Evolutionary conservation across 768 basidiomycete species (phyloP), one percentile per base, ranked within the genome.

Genomic region (Vararia minispora): DNA sequence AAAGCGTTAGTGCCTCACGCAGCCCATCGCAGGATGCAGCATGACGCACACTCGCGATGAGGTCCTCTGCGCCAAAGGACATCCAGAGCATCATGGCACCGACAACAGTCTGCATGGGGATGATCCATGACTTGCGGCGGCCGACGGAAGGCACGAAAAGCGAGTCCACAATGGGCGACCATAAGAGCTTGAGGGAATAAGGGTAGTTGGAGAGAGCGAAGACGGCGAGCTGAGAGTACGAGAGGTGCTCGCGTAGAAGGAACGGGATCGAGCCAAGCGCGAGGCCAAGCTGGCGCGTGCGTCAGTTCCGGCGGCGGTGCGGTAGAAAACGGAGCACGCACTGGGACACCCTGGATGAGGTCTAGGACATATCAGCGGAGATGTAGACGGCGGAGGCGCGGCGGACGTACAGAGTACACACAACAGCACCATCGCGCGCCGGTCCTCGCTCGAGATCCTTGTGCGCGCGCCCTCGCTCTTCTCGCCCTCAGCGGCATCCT

Each of bases 51-150:
- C 84, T 72, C 41, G 83, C 75, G 58, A 95, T 71, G 46, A 92
- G 63, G 47, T 71, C 71, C 51, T 89, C 71, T 6, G 81, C 79
- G 48, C 82, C 76, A 39, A 72, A 55, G 5, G 85, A 83, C 43
- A 88, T 78, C 50, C 76, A 79, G 26, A 86, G 51, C 83, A 88
- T 86, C 42, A 90, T 62, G 28, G 72, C 66, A 28, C 90, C 95
- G 35, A 97, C 84, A 46, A 90, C 76, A 23, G 79, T 56, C 57
- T 99, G 95, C 71, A 99, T 95, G 30, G 95, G 95, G 45, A 98
- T 81, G 49, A 99, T 98, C 95, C 95, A 99, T 44, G 88, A 91
- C 60, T 97, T 99, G 46, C 95, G 71, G 35, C 95, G 79, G n/a
- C 95, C 95, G 45, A 92, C 48, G 28, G 75, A 79, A 26, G 75